phyloP scores from a whole-genome alignment of 805 yeast species.

The Cyberlindnera bimundalis region DNA sequence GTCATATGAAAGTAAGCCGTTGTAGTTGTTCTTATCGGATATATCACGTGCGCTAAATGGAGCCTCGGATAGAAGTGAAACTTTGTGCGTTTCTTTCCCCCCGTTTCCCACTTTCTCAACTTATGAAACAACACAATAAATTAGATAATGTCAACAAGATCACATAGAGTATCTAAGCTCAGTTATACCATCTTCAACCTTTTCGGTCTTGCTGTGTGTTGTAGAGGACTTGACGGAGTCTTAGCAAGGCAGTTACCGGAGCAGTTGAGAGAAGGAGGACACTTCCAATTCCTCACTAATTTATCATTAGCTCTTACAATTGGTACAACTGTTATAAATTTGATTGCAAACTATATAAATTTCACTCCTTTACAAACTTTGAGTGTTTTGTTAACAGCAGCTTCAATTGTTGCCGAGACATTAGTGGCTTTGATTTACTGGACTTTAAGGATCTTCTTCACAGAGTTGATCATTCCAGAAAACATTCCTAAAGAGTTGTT shows the following conservation, averaged over 20 bases:
- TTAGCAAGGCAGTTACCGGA: constrained; percentile 40
- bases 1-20: no score
- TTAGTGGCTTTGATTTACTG: constrained; percentile 66
- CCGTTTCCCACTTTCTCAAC: no score
- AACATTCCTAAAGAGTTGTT: constrained; percentile 23
- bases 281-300: constrained; percentile 69
- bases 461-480: constrained; percentile 43
- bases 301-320: constrained; percentile 50
- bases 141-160: neutral
- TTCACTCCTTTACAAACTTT: neutral
- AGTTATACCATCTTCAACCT: neutral
- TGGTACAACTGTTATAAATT: constrained; percentile 38
- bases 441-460: constrained; percentile 56
- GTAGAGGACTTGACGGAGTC: constrained; percentile 3
- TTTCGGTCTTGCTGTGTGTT: constrained; percentile 4
- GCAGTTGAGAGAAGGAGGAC: constrained; percentile 54
- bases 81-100: no score
- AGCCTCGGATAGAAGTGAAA: no score
- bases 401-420: constrained; percentile 55
- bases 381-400: constrained; percentile 35
- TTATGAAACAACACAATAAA: neutral
- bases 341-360: constrained; percentile 28
- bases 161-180: neutral
- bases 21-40: no score
- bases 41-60: no score